phyloP scores from a whole-genome alignment of 2,329 filamentous ascomycete species.

The Akanthomyces lecanii region DNA sequence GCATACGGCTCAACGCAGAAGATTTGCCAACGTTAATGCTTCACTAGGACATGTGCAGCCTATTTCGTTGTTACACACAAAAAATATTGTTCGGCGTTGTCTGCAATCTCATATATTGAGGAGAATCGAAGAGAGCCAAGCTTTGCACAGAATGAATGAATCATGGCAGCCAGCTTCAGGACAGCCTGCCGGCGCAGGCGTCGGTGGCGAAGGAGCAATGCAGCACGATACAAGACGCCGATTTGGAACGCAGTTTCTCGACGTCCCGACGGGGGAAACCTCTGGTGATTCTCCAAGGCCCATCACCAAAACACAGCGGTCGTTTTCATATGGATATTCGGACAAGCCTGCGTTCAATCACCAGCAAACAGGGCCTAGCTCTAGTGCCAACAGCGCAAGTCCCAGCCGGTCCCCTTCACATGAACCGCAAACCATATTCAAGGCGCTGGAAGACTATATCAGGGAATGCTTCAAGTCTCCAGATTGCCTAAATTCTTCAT shows the following conservation, averaged over 20 bases:
- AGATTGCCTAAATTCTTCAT: slow-evolving; percentile 72
- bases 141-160: background rate
- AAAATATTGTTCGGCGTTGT: slow-evolving; percentile 30
- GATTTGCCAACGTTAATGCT: background rate
- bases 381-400: slow-evolving; percentile 14
- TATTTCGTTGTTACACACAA: slow-evolving; percentile 34
- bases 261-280: background rate
- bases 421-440: slow-evolving; percentile 62
- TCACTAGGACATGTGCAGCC: slow-evolving; percentile 21
- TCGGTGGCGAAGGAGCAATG: background rate
- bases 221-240: slow-evolving; percentile 4
- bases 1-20: background rate
- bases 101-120: slow-evolving; percentile 30
- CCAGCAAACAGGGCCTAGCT: background rate
- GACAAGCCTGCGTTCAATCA: slow-evolving; percentile 32
- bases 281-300: background rate
- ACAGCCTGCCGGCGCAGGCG: background rate
- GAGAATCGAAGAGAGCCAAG: slow-evolving; percentile 17
- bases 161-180: background rate
- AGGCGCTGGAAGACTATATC: slow-evolving; percentile 73
- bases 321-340: slow-evolving; percentile 44
- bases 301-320: slow-evolving; percentile 24
- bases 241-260: slow-evolving; percentile 9
- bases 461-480: slow-evolving; percentile 63
- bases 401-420: slow-evolving; percentile 19